Evolutionary conservation across 1,139 yeast species (phyloP).

Genomic region (Candida sp.): DNA sequence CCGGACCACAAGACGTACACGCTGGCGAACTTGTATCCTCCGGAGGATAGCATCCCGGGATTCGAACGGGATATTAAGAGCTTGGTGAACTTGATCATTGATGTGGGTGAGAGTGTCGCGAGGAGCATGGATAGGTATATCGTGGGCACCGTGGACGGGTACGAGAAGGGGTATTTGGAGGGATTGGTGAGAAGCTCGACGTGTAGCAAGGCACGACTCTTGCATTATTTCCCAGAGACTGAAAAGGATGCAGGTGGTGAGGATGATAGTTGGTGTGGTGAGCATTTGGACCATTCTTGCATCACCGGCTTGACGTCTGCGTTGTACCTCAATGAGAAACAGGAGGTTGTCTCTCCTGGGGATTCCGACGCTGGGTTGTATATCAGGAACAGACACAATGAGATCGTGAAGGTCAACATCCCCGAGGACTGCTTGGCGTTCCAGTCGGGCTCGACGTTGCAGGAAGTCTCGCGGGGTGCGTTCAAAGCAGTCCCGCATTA

Average conservation of each 20-base stretch:
- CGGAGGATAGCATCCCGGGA: slow-evolving; percentile 19
- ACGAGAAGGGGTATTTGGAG: slow-evolving; percentile 42
- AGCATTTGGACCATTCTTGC: slow-evolving; percentile 67
- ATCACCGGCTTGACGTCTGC: slow-evolving; percentile 67
- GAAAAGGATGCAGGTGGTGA: slow-evolving; percentile 15
- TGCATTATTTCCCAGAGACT: slow-evolving; percentile 53
- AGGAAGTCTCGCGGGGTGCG: slow-evolving; percentile 51
- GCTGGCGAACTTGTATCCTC: slow-evolving; percentile 60
- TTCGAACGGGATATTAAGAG: slow-evolving; percentile 42
- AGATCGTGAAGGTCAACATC: slow-evolving; percentile 54
- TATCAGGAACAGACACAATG: slow-evolving; percentile 51
- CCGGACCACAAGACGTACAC: slow-evolving; percentile 49
- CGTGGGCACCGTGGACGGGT: slow-evolving; percentile 25
- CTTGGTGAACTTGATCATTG: slow-evolving; percentile 51
- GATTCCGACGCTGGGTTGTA: slow-evolving; percentile 49
- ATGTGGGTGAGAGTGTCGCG: slow-evolving; percentile 56
- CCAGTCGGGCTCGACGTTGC: slow-evolving; percentile 67
- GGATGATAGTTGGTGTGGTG: slow-evolving; percentile 64
- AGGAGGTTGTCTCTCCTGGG: slow-evolving; percentile 45
- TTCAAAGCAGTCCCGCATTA: slow-evolving; percentile 68
- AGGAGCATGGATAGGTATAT: slow-evolving; percentile 55
- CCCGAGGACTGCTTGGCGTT: slow-evolving; percentile 63
- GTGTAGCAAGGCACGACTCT: slow-evolving; percentile 61
- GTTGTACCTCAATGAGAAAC: slow-evolving; percentile 48
- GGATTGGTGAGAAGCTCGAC: slow-evolving; percentile 53